Base-by-base conservation (phyloP, 495 filamentous ascomycete species). In the Xylaria castorea region DNA sequence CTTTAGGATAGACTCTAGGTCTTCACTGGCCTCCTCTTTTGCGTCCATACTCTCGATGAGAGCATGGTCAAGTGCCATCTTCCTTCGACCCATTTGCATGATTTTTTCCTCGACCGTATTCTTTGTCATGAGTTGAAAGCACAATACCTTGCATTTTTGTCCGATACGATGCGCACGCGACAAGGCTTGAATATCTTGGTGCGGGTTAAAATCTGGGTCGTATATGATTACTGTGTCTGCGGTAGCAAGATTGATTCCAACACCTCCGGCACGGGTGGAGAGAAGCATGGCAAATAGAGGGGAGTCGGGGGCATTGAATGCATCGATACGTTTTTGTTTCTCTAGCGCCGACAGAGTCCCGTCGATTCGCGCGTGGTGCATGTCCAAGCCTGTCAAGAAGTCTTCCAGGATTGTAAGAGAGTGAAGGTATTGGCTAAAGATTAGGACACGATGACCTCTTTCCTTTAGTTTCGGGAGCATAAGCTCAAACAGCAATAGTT, bases 211-310 rank as follows among this genome's bases (percentile, higher is more conserved):
- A 76, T 99, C 96, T 0, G 96, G 97, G 77, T 99, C 96, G 74
- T 98, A 90, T 62, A 99, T 97, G 67, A 99, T 98, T 73, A 99
- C 96, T 0, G 97, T 99, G 76, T 99, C 96, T 3, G 96, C 96
- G 38, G 94, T 97, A 0, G 97, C 96, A 60, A 99, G 88, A 77
- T 99, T 99, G 83, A 99, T 99, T 20, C 96, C 96, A 2, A 98
- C 95, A 64, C 96, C 96, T 48, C 96, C 96, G 7, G 96, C 94
- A 72, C 96, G 91, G 20, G 96, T 99, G 0, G 94, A 97, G 0
- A 99, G 87, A 27, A 98, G 82, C 81, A 99, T 98, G 0, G 91
- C 93, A 76, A 98, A 98, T 11, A 93, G 83, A 2, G 89, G 84
- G 1, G 95, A 97, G 53, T 92, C 85, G 0, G 93, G 91, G 3